These are phyloP conservation scores for Yarrowia sp. DNA, from an alignment of 805 yeast genomes.

Conservation along the genomic window DNA sequence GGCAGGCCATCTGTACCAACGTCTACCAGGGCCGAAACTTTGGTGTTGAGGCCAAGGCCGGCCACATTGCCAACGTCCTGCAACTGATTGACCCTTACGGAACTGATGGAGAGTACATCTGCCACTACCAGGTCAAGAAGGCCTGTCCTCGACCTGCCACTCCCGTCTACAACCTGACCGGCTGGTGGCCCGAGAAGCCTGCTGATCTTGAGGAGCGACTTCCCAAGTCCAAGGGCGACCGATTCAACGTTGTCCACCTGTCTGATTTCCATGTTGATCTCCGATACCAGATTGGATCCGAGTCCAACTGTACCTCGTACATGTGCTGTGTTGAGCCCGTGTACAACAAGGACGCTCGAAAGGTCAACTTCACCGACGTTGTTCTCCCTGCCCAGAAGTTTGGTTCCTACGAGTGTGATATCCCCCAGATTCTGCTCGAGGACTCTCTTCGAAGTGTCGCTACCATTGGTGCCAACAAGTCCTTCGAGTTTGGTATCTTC, in stretches of 20 bases:
- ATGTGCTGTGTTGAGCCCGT: conserved; percentile 62
- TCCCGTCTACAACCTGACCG: conserved; percentile 56
- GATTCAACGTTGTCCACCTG: conserved; percentile 68
- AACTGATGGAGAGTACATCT: conserved; percentile 66
- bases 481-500: conserved; percentile 68
- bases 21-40: conserved; percentile 31
- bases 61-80: conserved; percentile 58
- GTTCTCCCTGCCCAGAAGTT: conserved; percentile 64
- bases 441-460: conserved; percentile 59
- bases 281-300: conserved; percentile 57
- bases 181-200: conserved; percentile 57
- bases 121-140: conserved; percentile 58
- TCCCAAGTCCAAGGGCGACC: conserved; percentile 47
- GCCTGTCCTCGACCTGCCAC: conserved; percentile 63
- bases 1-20: conserved; percentile 28
- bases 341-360: conserved; percentile 36
- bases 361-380: conserved; percentile 41
- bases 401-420: conserved; percentile 70
- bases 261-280: conserved; percentile 71
- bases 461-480: conserved; percentile 50
- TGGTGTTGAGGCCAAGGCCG: conserved; percentile 31
- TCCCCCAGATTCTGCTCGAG: conserved; percentile 68
- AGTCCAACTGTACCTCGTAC: conserved; percentile 55
- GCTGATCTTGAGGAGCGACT: conserved; percentile 43
- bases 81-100: conserved; percentile 60